Percentiles rank a stretch among this genome's conserved stretches.
phyloP scores from a whole-genome alignment of 148 eudicot genomes.

The Spergularia bocconei region DNA sequence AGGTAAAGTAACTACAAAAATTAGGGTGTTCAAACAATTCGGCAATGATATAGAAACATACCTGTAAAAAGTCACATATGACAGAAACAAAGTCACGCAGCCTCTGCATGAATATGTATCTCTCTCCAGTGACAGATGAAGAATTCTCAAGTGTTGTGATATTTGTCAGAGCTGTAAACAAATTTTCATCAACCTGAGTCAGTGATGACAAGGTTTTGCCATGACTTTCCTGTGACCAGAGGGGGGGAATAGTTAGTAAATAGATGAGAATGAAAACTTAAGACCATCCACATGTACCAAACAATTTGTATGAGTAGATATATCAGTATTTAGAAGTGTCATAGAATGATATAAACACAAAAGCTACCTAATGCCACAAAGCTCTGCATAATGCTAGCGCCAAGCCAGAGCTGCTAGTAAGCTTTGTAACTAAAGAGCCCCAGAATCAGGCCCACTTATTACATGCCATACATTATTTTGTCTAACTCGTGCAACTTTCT shows the following conservation, averaged over 20 bases:
- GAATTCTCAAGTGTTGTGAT: slow-evolving; percentile 63
- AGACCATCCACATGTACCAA: background rate
- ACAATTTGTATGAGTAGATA: too few species aligned
- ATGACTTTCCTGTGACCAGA: slow-evolving; percentile 68
- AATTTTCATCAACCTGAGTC: slow-evolving; percentile 65
- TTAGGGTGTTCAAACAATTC: background rate
- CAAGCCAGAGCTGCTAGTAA: background rate
- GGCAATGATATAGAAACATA: slow-evolving; percentile 33
- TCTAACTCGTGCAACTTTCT: too few species aligned
- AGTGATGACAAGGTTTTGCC: slow-evolving; percentile 57
- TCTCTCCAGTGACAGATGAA: slow-evolving; percentile 80
- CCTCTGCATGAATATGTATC: slow-evolving; percentile 96
- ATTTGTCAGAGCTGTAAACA: slow-evolving; percentile 59
- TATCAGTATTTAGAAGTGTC: too few species aligned
- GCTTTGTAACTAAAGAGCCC: background rate
- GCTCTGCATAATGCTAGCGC: background rate
- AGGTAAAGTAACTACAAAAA: too few species aligned
- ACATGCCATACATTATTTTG: too few species aligned
- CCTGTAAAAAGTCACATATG: slow-evolving; percentile 96
- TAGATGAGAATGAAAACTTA: background rate
- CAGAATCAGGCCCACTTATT: background rate
- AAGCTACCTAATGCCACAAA: background rate
- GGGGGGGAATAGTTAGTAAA: background rate
- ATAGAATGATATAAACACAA: too few species aligned
- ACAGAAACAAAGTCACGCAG: slow-evolving; percentile 94